Conservation (phyloP, 2,329 filamentous ascomycete species). For the Curvularia spicifera region DNA sequence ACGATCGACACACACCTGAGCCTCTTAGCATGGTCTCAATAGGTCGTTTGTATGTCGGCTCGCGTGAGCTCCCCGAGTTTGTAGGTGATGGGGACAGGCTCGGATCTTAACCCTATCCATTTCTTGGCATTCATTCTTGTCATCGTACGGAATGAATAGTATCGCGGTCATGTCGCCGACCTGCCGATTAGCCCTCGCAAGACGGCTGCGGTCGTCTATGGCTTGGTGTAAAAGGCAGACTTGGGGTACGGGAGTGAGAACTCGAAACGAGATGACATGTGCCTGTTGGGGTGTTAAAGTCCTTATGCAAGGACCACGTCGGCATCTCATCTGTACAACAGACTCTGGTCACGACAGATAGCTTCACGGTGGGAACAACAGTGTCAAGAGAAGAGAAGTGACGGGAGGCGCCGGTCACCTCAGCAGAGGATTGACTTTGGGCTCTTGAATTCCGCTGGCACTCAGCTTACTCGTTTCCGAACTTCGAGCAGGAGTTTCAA, state of each 20-base stretch:
- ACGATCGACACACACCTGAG: conserved; percentile 61
- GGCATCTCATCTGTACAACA: conserved; percentile 73
- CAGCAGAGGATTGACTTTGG: conserved; percentile 58
- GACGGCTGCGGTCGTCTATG: conserved; percentile 21
- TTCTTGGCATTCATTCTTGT: conserved; percentile 66
- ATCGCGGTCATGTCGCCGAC: conserved; percentile 67
- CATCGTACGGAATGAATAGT: conserved; percentile 53
- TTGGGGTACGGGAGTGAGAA: conserved; percentile 54
- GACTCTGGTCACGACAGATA: conserved; percentile 69
- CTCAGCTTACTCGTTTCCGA: conserved; percentile 17
- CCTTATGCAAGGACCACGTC: conserved; percentile 78
- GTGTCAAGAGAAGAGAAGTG: conserved; percentile 54
- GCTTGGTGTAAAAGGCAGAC: conserved; percentile 49
- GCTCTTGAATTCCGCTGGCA: conserved; percentile 49
- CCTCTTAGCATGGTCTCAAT: conserved; percentile 65
- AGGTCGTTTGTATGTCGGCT: conserved; percentile 51
- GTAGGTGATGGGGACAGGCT: conserved; percentile 66
- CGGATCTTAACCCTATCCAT: conserved; percentile 98
- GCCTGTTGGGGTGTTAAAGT: conserved; percentile 73
- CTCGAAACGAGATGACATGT: conserved; percentile 70
- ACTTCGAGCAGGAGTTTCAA: conserved; percentile 43
- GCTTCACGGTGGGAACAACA: conserved; percentile 55
- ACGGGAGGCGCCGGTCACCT: conserved; percentile 60
- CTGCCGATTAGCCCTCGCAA: conserved; percentile 64
- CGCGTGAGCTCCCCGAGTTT: conserved; percentile 41